Evolutionary conservation across 352 stramenopile species (phyloP).

Genomic region (Globisporangium splendens): DNA sequence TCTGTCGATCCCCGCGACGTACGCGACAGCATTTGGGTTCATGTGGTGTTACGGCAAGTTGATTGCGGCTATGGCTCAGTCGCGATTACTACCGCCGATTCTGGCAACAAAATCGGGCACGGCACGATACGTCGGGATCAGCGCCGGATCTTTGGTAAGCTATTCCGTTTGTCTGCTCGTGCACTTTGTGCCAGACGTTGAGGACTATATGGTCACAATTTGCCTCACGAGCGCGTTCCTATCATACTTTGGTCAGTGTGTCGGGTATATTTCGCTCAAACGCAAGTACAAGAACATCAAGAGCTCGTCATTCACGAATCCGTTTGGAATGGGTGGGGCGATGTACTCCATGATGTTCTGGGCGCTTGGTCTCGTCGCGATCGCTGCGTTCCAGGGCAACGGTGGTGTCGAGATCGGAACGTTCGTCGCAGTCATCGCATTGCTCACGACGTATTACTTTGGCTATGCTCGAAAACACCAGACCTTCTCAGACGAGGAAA

Average conservation of each 20-base stretch:
- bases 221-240: conserved; percentile 17
- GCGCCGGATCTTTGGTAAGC: conserved; percentile 21
- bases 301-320: conserved; percentile 16
- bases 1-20: conserved; percentile 47
- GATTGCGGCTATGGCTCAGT: conserved; percentile 43
- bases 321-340: conserved; percentile 16
- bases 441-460: conserved; percentile 16
- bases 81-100: conserved; percentile 27
- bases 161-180: conserved; percentile 33
- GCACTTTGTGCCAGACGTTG: conserved; percentile 4
- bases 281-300: conserved; percentile 22
- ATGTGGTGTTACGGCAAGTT: conserved; percentile 59
- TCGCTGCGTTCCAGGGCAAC: conserved; percentile 15
- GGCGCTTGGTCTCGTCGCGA: conserved; percentile 6
- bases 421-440: conserved; percentile 1
- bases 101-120: conserved; percentile 20
- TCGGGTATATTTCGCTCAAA: conserved; percentile 24
- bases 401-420: background rate
- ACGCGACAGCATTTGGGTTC: conserved; percentile 47
- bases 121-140: conserved; percentile 19
- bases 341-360: conserved; percentile 19
- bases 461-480: conserved; percentile 15
- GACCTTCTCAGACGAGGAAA: conserved; percentile 23
- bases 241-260: conserved; percentile 19
- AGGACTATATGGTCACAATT: conserved; percentile 6